phyloP scores from a whole-genome alignment of 371 early-diverging fungal species.

The Actinomucor elegans region DNA sequence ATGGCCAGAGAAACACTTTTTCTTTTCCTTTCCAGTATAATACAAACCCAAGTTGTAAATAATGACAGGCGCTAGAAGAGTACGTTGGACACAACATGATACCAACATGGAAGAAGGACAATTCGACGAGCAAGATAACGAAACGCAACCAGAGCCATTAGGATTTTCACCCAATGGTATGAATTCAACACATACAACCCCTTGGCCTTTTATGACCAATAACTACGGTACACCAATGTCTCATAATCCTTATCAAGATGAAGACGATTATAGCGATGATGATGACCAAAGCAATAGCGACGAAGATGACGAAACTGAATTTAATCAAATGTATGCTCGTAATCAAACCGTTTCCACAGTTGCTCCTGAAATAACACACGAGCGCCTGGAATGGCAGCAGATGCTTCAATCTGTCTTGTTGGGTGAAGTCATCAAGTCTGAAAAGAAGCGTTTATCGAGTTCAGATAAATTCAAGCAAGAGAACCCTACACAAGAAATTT shows the following conservation, averaged over 20 bases:
- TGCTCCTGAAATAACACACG: constrained; percentile 60
- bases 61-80: constrained; percentile 32
- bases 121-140: neutral
- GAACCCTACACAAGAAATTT: constrained; percentile 66
- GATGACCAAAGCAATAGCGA: constrained; percentile 30
- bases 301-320: constrained; percentile 34
- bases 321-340: constrained; percentile 36
- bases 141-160: neutral
- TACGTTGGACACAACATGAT: constrained; percentile 32
- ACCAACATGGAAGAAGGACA: constrained; percentile 11
- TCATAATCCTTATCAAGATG: constrained; percentile 20
- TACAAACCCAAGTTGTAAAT: too few relatives aligned
- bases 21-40: too few relatives aligned
- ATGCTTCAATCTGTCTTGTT: constrained; percentile 84
- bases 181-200: neutral
- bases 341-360: constrained; percentile 33
- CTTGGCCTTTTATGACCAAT: constrained; percentile 21
- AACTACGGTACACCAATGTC: constrained; percentile 11
- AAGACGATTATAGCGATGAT: constrained; percentile 30
- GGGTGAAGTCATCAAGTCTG: constrained; percentile 85
- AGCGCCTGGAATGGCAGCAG: constrained; percentile 81
- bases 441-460: constrained; percentile 71
- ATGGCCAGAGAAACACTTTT: too few relatives aligned
- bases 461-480: constrained; percentile 52
- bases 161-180: too few relatives aligned